These are phyloP conservation scores for Carex sylvatica DNA, from an alignment of 202 grass and related monocot species.

Conservation along the genomic window DNA sequence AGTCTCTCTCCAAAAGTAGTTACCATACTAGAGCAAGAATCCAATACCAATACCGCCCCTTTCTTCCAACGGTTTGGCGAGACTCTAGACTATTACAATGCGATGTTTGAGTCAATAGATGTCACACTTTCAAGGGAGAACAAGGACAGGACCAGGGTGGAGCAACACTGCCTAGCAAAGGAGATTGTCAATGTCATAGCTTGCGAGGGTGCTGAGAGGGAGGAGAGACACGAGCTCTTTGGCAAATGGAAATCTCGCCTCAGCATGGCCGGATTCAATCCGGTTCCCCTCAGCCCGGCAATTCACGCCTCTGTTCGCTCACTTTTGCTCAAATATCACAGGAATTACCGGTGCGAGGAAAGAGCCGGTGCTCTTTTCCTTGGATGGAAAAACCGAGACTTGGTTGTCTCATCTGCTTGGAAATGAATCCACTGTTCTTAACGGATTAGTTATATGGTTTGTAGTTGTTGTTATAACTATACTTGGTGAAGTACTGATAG, in stretches of 20 bases:
- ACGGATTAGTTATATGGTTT: background rate
- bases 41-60: conserved; percentile 87
- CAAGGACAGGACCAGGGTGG: conserved; percentile 59
- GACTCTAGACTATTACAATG: conserved; percentile 80
- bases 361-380: conserved; percentile 61
- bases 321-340: conserved; percentile 53
- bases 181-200: conserved; percentile 97
- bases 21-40: conserved; percentile 83
- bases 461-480: conserved; percentile 12
- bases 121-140: conserved; percentile 56
- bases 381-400: conserved; percentile 75
- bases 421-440: conserved; percentile 34
- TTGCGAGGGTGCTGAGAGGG: conserved; percentile 82
- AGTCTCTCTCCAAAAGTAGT: conserved; percentile 74
- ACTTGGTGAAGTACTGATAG: background rate
- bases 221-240: conserved; percentile 79
- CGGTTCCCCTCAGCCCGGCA: conserved; percentile 46
- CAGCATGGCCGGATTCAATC: conserved; percentile 74
- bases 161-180: conserved; percentile 86
- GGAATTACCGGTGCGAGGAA: conserved; percentile 58
- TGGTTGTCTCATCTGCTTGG: conserved; percentile 81
- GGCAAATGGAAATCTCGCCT: conserved; percentile 83
- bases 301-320: conserved; percentile 56
- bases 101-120: conserved; percentile 94
- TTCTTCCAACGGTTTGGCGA: conserved; percentile 79